phyloP scores from a whole-genome alignment of 768 basidiomycete species.

The Podaxis sp. region DNA sequence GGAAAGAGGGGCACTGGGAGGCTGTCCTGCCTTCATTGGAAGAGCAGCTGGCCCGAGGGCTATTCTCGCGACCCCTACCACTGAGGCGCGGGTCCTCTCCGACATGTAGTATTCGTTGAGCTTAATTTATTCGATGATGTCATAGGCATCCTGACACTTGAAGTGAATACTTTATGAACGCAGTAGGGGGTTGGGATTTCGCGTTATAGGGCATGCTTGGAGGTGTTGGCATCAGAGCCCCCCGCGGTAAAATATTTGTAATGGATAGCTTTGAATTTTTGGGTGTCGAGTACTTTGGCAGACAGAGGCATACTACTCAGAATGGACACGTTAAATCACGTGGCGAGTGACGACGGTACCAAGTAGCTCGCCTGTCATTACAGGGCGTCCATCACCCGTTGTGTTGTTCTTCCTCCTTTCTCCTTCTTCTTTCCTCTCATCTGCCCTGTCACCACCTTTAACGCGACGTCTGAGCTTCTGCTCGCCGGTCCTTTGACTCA shows the following conservation, averaged over 20 bases:
- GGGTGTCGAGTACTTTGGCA: not conserved
- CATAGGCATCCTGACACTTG: not conserved
- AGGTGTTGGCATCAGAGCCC: too few species aligned
- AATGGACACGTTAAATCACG: not conserved
- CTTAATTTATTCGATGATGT: not conserved
- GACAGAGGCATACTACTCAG: not conserved
- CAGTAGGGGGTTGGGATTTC: too few species aligned
- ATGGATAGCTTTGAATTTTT: too few species aligned
- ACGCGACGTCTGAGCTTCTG: constrained; percentile 5
- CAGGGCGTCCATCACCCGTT: not conserved
- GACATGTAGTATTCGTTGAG: not conserved
- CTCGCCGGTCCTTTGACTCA: constrained; percentile 10
- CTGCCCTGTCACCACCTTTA: constrained; percentile 9
- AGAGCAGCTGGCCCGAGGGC: constrained; percentile 43
- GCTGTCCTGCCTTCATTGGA: constrained; percentile 43
- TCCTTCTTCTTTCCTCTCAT: not conserved
- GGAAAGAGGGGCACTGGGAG: constrained; percentile 35
- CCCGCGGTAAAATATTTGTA: too few species aligned
- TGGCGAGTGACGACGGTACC: not conserved
- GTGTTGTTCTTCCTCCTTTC: not conserved
- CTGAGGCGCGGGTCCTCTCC: not conserved
- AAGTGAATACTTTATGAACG: not conserved
- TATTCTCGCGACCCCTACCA: constrained; percentile 34
- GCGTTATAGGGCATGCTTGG: too few species aligned
- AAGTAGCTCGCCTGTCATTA: not conserved